Conservation (phyloP, 371 early-diverging fungal genomes). For the Lichtheimia ornata region DNA sequence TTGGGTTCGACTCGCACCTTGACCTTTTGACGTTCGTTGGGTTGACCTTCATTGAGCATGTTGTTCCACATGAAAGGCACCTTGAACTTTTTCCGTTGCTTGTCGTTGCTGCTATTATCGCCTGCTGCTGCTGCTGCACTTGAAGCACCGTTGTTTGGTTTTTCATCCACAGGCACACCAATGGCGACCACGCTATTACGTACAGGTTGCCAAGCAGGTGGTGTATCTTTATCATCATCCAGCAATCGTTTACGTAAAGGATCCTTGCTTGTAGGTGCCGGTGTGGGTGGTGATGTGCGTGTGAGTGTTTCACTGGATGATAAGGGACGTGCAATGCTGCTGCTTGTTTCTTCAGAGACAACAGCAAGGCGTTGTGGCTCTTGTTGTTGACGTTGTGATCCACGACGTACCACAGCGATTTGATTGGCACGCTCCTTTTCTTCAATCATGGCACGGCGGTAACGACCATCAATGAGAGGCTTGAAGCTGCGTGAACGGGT, state of each 20-base stretch:
- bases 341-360: neutral
- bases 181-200: neutral
- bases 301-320: neutral
- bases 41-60: neutral
- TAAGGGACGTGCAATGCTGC: neutral
- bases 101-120: slow-evolving; percentile 7
- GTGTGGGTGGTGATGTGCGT: slow-evolving; percentile 1
- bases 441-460: slow-evolving; percentile 33
- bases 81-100: slow-evolving; percentile 19
- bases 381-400: slow-evolving; percentile 1
- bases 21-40: slow-evolving; percentile 12
- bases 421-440: slow-evolving; percentile 24
- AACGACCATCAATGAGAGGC: slow-evolving; percentile 49
- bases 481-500: slow-evolving; percentile 50
- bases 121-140: neutral
- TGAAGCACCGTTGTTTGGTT: neutral
- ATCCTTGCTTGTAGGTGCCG: neutral
- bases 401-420: slow-evolving; percentile 13
- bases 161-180: neutral
- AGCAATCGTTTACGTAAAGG: slow-evolving; percentile 6
- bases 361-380: neutral
- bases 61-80: slow-evolving; percentile 5
- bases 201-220: neutral
- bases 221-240: slow-evolving; percentile 10
- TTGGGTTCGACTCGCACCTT: slow-evolving; percentile 96